phyloP scores from a whole-genome alignment of 192 early-diverging fungal genomes.

The Coemansia asiatica region DNA sequence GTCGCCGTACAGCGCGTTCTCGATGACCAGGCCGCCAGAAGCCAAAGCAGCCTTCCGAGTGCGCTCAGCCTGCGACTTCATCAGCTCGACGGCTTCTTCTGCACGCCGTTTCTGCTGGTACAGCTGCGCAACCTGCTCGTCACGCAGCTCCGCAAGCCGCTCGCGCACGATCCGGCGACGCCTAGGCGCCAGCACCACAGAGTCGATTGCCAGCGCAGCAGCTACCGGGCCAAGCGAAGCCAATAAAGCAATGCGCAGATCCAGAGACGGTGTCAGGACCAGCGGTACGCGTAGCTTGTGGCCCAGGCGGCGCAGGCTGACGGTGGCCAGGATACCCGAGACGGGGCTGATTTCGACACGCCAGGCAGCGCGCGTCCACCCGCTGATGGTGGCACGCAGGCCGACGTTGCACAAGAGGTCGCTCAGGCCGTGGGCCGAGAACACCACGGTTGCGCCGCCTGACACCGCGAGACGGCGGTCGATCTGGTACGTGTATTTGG shows the following conservation, averaged over 20 bases:
- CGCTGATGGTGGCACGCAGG: conserved; percentile 16
- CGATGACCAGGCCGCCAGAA: conserved; percentile 71
- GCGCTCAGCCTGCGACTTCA: conserved; percentile 70
- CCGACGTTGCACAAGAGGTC: conserved; percentile 18
- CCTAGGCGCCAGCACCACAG: conserved; percentile 62
- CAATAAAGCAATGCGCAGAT: conserved; percentile 57
- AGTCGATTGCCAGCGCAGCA: conserved; percentile 58
- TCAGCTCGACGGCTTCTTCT: conserved; percentile 69
- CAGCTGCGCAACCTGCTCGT: conserved; percentile 66
- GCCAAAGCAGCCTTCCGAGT: conserved; percentile 65
- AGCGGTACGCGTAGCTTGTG: conserved; percentile 69
- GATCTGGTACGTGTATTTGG: conserved; percentile 19
- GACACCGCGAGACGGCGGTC: conserved; percentile 31
- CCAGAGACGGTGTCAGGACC: conserved; percentile 60
- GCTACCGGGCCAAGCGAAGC: conserved; percentile 59
- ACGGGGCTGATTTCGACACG: conserved; percentile 62
- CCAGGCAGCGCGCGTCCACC: conserved; percentile 58
- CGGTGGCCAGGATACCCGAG: conserved; percentile 60
- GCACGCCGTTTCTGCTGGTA: conserved; percentile 72
- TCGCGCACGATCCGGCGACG: conserved; percentile 45
- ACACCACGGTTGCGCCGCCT: conserved; percentile 5
- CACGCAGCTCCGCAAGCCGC: conserved; percentile 59
- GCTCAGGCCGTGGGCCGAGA: conserved; percentile 5
- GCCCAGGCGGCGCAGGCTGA: conserved; percentile 65
- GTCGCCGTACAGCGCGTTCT: conserved; percentile 87